Evolutionary conservation across 441 rosid genomes (phyloP), one percentile per base, ranked within the genome.

Genomic region (Erodium texanum): DNA sequence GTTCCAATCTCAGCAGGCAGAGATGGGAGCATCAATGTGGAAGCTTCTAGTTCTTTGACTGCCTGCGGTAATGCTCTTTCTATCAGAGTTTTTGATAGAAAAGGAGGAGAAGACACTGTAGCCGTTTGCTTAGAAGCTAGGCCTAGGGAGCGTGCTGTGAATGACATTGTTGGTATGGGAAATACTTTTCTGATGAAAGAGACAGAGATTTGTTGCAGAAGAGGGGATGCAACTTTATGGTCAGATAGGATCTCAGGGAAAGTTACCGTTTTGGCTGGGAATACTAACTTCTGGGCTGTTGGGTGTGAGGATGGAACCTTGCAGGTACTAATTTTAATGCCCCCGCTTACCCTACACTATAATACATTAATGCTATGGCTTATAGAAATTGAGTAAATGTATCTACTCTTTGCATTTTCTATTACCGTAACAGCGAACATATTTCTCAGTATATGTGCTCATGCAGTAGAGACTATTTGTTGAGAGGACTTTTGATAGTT

Each of bases 251-350:
- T 94, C 65, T 75, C 92, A 0, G 97, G 97, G 66, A 88, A 83
- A 75, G 96, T 87, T 70, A 88, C 97, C 18, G 97, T 92, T 77
- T 82, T 94, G 75, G 97, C 98, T 20, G 99, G 99, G 70, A 91
- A 91, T 85, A 89, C 89, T 52, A 91, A 94, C 74, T 87, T 94
- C 74, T 94, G 97, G 99, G 99, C 97, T 29, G 96, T 89, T 68
- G 99, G 99, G 38, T 89, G 96, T 68, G 97, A 94, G 77, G 97
- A 92, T 78, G 99, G 99, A 68, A 85, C 89, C 75, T 86, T 92
- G 61, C 98, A 94, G 91, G 98, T 90, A 59, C 63, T 19, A 64
- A 52, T 11, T 27, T 23, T 65, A n/a, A 15, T n/a, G 12, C 58
- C 58, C 4, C 4, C 56, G n/a, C 22, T 19, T 52, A 52, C 6